These are phyloP conservation scores for Ganoderma sinense DNA, from an alignment of 1,284 basidiomycete genomes.

Conservation along the genomic window DNA sequence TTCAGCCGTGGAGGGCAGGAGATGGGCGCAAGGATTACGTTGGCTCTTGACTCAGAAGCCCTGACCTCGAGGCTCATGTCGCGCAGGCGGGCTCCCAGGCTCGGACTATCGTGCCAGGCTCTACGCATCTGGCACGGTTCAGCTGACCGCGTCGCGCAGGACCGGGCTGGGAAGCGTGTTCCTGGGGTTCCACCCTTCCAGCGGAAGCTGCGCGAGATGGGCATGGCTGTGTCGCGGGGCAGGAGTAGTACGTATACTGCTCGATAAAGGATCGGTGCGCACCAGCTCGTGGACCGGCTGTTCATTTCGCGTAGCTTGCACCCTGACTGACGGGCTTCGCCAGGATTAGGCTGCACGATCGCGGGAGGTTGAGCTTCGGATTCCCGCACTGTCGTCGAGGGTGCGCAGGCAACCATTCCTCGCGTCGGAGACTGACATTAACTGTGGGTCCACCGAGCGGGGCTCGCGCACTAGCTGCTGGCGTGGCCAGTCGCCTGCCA, in stretches of 20 bases:
- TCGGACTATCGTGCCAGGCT: background rate
- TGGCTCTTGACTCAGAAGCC: background rate
- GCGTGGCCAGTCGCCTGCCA: background rate
- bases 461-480: background rate
- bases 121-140: conserved; percentile 1
- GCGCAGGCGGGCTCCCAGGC: background rate
- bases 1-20: background rate
- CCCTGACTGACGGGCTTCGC: conserved; percentile 4
- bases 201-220: background rate
- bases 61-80: conserved; percentile 2
- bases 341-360: background rate
- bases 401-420: background rate
- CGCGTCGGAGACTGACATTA: background rate
- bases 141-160: background rate
- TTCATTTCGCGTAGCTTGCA: conserved; percentile 1
- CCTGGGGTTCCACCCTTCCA: background rate
- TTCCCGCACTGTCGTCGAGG: background rate
- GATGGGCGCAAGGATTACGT: background rate
- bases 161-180: background rate
- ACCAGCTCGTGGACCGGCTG: conserved; percentile 5
- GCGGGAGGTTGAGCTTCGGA: conserved; percentile 2
- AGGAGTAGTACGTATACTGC: conserved; percentile 17
- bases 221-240: conserved; percentile 17
- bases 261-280: conserved; percentile 14
- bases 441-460: background rate